Conservation (phyloP, 75 land plant genomes). For the Picea sitchensis region DNA sequence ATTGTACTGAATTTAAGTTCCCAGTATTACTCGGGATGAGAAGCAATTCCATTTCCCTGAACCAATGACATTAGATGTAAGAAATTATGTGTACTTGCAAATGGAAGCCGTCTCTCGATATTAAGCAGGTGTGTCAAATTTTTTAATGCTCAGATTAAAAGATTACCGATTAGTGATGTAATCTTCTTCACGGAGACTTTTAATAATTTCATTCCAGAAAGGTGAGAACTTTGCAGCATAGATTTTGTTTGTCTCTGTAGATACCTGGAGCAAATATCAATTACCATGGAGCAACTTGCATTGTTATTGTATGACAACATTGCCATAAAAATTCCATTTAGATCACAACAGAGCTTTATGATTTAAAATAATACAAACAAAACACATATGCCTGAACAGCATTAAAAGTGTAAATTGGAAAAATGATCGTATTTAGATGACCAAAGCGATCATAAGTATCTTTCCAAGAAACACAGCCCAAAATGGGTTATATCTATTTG, state of each 20-base stretch:
- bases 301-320: neutral
- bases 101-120: constrained; percentile 1
- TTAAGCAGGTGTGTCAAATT: neutral
- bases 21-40: constrained; percentile 70
- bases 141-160: neutral
- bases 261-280: constrained; percentile 15
- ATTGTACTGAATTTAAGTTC: constrained; percentile 67
- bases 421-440: neutral
- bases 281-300: neutral
- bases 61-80: neutral
- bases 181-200: constrained; percentile 91
- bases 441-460: neutral
- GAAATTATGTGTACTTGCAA: neutral
- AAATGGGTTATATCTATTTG: neutral
- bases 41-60: constrained; percentile 87
- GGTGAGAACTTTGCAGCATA: constrained; percentile 84
- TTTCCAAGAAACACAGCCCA: neutral
- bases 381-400: neutral
- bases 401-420: neutral
- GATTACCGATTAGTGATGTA: constrained; percentile 75
- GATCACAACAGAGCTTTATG: neutral
- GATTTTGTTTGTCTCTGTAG: constrained; percentile 29
- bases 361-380: neutral
- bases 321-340: neutral
- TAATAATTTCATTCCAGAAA: constrained; percentile 93